Evolutionary conservation across 441 rosid species (phyloP).

Genomic region (Adansonia rubrostipa): DNA sequence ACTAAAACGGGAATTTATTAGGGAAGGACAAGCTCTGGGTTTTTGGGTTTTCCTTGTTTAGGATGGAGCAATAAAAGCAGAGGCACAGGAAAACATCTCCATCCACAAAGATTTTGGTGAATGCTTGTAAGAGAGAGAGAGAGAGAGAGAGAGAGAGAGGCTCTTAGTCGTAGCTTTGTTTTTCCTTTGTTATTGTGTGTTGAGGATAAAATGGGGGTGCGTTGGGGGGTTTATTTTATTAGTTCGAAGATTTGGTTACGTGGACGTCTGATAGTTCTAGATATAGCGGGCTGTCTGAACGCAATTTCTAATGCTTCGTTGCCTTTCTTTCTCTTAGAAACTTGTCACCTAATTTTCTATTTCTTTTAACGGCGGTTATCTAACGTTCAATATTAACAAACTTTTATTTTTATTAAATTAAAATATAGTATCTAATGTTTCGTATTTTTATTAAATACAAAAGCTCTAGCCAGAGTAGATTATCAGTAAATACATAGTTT

Average conservation of each 20-base stretch:
- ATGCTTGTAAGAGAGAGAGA: too few species aligned
- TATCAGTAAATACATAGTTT: too few species aligned
- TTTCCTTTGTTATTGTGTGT: neutral
- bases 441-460: too few species aligned
- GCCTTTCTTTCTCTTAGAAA: neutral
- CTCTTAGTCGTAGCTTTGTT: neutral
- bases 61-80: slow-evolving; percentile 21
- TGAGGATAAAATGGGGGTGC: neutral
- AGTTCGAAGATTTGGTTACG: neutral
- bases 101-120: slow-evolving; percentile 29
- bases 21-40: too few species aligned
- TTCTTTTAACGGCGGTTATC: neutral
- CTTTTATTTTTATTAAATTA: too few species aligned
- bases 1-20: neutral
- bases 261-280: neutral
- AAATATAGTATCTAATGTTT: too few species aligned
- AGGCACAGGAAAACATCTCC: slow-evolving; percentile 33
- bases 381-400: too few species aligned
- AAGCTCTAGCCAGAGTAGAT: too few species aligned
- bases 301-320: neutral
- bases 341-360: too few species aligned
- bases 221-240: neutral
- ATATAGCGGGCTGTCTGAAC: neutral
- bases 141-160: neutral
- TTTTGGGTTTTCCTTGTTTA: neutral